Evolutionary conservation across 169 alveolate genomes (phyloP).

Genomic region (Neospora caninum): DNA sequence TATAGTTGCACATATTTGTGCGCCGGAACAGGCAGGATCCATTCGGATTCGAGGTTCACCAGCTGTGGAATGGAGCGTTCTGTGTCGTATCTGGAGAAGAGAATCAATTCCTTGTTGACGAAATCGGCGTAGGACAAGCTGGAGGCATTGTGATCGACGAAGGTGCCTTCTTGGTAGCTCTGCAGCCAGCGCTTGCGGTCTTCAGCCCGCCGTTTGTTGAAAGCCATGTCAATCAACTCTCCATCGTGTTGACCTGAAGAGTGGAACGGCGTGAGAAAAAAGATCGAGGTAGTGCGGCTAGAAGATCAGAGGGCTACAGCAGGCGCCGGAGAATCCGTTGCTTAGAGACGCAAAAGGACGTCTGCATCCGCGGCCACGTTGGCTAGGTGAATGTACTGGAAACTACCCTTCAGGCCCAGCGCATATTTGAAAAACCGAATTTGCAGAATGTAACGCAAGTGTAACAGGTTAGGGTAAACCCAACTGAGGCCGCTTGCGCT

Average conservation of each 20-base stretch:
- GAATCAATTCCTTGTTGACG: constrained; percentile 97
- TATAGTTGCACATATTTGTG: too few relatives aligned
- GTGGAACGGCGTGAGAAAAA: background rate
- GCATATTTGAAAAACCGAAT: too few relatives aligned
- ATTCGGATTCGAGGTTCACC: background rate
- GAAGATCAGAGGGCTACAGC: too few relatives aligned
- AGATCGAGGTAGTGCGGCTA: background rate
- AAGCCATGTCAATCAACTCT: constrained; percentile 98
- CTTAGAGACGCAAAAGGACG: too few relatives aligned
- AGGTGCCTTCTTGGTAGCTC: constrained; percentile 74
- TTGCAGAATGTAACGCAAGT: too few relatives aligned
- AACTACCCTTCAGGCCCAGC: too few relatives aligned
- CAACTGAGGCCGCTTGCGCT: too few relatives aligned
- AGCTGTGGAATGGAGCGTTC: constrained; percentile 97
- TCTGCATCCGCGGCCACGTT: too few relatives aligned
- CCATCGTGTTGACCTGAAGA: constrained; percentile 91
- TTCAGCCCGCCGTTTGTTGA: constrained; percentile 96
- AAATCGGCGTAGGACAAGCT: constrained; percentile 91
- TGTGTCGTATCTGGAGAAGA: constrained; percentile 97
- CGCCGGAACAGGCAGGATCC: too few relatives aligned
- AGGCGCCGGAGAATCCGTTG: too few relatives aligned
- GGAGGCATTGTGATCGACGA: constrained; percentile 68
- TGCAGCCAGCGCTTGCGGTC: constrained; percentile 91
- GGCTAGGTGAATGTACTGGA: too few relatives aligned
- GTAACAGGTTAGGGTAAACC: too few relatives aligned